phyloP scores from a whole-genome alignment of 805 yeast genomes.

The Hanseniaspora taiwanica region DNA sequence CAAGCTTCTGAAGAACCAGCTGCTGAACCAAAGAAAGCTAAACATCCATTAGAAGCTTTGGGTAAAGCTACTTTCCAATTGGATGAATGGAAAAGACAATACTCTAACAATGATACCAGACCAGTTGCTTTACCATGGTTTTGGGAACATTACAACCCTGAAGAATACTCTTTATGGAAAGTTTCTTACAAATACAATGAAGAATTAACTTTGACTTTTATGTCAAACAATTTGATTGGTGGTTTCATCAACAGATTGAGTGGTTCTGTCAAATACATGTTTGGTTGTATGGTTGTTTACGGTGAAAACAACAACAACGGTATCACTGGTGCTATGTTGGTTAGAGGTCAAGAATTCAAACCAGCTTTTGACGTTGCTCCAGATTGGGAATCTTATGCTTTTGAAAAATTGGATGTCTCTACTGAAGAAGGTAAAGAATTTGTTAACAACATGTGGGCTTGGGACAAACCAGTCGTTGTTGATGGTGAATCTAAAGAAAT shows the following conservation, averaged over 20 bases:
- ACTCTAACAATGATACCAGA: constrained; percentile 95
- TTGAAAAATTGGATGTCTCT: constrained; percentile 70
- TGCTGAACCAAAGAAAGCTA: constrained; percentile 55
- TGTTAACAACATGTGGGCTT: constrained; percentile 87
- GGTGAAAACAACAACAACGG: constrained; percentile 98
- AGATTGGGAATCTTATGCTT: constrained; percentile 92
- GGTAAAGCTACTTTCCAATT: constrained; percentile 51
- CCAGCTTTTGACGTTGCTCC: constrained; percentile 99
- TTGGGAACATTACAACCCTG: constrained; percentile 85
- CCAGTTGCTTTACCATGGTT: constrained; percentile 87
- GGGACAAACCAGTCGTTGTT: constrained; percentile 86
- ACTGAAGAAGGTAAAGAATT: constrained; percentile 67
- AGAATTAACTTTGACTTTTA: constrained; percentile 87
- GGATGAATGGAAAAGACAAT: constrained; percentile 88
- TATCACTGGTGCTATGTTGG: constrained; percentile 85
- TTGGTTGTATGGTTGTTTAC: constrained; percentile 82
- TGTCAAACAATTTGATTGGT: constrained; percentile 94
- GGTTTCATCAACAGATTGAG: constrained; percentile 92
- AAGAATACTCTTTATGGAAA: constrained; percentile 88
- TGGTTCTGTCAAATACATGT: constrained; percentile 81
- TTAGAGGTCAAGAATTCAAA: constrained; percentile 82
- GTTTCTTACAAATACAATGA: constrained; percentile 93
- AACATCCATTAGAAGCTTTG: constrained; percentile 80
- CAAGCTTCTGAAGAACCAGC: constrained; percentile 7
- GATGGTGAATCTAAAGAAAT: constrained; percentile 76